A percentile compares a stretch with the other conserved stretches of the same genome.
Conservation (phyloP, 345 rosid genomes). For the Isatis tinctoria region DNA sequence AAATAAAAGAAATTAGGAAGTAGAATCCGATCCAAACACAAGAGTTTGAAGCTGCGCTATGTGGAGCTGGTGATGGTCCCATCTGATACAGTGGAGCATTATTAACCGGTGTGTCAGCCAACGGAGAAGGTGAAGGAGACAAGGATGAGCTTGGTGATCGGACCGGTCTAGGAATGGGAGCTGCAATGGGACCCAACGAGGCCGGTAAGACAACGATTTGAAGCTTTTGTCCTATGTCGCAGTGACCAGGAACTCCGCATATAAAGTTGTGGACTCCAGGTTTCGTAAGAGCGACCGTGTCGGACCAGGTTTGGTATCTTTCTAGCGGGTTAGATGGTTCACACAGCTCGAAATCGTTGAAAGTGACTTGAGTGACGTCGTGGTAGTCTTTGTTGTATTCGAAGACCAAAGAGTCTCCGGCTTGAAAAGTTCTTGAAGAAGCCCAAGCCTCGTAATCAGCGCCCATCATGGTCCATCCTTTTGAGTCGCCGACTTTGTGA, state of each 20-base stretch:
- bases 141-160: not conserved
- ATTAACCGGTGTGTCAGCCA: not conserved
- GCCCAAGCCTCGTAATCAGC: not conserved
- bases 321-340: not conserved
- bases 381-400: not conserved
- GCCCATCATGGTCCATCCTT: not conserved
- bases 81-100: not conserved
- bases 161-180: not conserved
- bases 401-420: not conserved
- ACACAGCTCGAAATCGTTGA: not conserved
- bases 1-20: not conserved
- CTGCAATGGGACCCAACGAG: not conserved
- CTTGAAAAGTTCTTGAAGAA: not conserved
- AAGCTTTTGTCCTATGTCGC: not conserved
- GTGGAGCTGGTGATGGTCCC: constrained; percentile 10
- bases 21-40: not conserved
- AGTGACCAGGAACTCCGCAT: constrained; percentile 7
- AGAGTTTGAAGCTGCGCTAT: not conserved
- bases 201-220: not conserved
- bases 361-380: constrained; percentile 7
- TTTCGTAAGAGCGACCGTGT: not conserved
- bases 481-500: not conserved
- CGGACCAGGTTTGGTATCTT: not conserved
- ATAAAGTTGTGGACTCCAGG: constrained; percentile 1
- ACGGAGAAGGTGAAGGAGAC: not conserved